phyloP scores from a whole-genome alignment of 257 asterid genomes.

The Verbena officinalis region DNA sequence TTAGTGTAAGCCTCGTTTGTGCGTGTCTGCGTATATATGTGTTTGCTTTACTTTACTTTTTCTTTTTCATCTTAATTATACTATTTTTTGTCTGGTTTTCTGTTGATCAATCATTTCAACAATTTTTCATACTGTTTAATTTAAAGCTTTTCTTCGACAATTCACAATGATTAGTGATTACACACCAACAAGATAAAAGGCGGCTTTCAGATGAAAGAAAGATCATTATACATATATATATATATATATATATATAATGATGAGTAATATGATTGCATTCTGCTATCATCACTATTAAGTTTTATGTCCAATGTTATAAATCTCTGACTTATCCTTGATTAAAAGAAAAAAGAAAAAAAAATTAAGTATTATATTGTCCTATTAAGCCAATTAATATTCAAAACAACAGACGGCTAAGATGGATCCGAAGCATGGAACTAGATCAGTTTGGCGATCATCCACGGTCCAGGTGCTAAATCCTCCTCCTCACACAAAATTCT shows the following conservation, averaged over 20 bases:
- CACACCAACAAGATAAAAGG: slow-evolving; percentile 25
- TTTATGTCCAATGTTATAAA: slow-evolving; percentile 7
- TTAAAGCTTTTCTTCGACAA: slow-evolving; percentile 8
- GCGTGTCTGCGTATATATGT: slow-evolving; percentile 18
- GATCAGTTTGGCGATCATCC: slow-evolving; percentile 35
- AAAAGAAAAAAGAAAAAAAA: too few relatives aligned
- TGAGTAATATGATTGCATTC: slow-evolving; percentile 35
- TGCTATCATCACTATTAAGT: slow-evolving; percentile 34
- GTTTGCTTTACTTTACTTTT: slow-evolving; percentile 15
- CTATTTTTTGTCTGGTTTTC: slow-evolving; percentile 32
- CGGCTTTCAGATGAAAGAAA: slow-evolving; percentile 52
- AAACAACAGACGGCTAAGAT: slow-evolving; percentile 9
- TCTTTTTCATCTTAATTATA: slow-evolving; percentile 3
- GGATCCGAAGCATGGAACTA: neutral
- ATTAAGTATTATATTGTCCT: too few relatives aligned
- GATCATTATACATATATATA: slow-evolving; percentile 32
- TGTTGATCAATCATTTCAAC: slow-evolving; percentile 35
- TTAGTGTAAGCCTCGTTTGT: slow-evolving; percentile 29
- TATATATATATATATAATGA: slow-evolving; percentile 40
- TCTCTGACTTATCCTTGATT: neutral
- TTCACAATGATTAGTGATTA: slow-evolving; percentile 41
- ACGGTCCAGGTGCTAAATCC: slow-evolving; percentile 23
- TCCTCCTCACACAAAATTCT: slow-evolving; percentile 42
- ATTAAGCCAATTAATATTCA: slow-evolving; percentile 8
- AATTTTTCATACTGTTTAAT: slow-evolving; percentile 4